phyloP scores from a whole-genome alignment of 2,329 filamentous ascomycete genomes.

The Colletotrichum sidae region DNA sequence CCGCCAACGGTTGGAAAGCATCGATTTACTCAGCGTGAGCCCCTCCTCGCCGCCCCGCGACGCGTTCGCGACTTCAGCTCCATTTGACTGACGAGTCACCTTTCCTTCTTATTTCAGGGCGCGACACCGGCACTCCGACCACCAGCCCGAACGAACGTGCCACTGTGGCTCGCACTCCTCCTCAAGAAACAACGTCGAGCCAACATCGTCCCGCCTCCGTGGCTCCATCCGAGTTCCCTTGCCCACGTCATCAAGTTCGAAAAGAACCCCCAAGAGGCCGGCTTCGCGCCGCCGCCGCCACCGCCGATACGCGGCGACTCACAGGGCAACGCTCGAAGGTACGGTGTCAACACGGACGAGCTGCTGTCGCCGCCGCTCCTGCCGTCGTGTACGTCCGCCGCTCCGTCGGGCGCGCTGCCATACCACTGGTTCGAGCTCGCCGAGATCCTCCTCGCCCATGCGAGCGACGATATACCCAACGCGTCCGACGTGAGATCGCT shows the following conservation, averaged over 20 bases:
- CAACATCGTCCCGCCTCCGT: slow-evolving; percentile 91
- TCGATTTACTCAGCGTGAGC: slow-evolving; percentile 86
- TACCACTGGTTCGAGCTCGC: slow-evolving; percentile 97
- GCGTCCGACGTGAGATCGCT: slow-evolving; percentile 80
- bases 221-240: slow-evolving; percentile 84
- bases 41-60: slow-evolving; percentile 14
- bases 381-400: slow-evolving; percentile 76
- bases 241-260: slow-evolving; percentile 84
- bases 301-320: slow-evolving; percentile 66
- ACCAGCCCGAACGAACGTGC: slow-evolving; percentile 81
- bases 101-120: slow-evolving; percentile 66
- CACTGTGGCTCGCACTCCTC: slow-evolving; percentile 94
- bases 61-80: slow-evolving; percentile 9
- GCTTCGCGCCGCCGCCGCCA: slow-evolving; percentile 83
- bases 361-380: slow-evolving; percentile 80
- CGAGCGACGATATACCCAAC: slow-evolving; percentile 82
- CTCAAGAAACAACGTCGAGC: slow-evolving; percentile 94
- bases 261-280: slow-evolving; percentile 75
- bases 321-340: slow-evolving; percentile 54
- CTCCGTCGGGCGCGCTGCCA: slow-evolving; percentile 78
- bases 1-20: slow-evolving; percentile 86
- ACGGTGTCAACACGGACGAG: slow-evolving; percentile 42
- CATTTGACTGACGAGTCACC: slow-evolving; percentile 9
- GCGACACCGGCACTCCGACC: slow-evolving; percentile 81
- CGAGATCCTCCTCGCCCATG: slow-evolving; percentile 87